These are phyloP conservation scores for Crotalaria pallida DNA, from an alignment of 306 rosid species.

Conservation along the genomic window DNA sequence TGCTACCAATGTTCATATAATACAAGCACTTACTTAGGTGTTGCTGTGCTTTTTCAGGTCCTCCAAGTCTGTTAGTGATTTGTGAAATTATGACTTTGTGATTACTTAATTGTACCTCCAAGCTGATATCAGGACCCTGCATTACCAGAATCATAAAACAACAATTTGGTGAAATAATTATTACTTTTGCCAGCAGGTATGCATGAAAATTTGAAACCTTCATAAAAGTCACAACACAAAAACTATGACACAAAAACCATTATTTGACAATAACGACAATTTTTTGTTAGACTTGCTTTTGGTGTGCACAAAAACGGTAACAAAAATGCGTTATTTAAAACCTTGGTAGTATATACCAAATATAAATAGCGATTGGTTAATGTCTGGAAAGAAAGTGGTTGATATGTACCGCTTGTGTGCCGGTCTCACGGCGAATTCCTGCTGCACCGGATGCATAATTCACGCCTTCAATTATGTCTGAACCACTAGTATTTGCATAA, in stretches of 20 bases:
- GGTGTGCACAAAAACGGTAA: too few species aligned
- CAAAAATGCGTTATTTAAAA: too few species aligned
- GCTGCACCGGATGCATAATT: slow-evolving; percentile 22
- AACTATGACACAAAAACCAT: neutral
- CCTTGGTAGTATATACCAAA: neutral
- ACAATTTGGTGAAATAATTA: neutral
- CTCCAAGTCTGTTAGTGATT: neutral
- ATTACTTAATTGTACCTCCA: slow-evolving; percentile 22
- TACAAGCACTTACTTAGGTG: slow-evolving; percentile 37
- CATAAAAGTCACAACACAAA: neutral
- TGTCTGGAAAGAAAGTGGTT: neutral
- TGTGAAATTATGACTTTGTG: slow-evolving; percentile 10
- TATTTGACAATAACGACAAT: neutral
- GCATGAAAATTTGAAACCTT: neutral
- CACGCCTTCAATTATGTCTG: slow-evolving; percentile 11
- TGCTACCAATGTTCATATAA: slow-evolving; percentile 35
- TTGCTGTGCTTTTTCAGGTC: neutral
- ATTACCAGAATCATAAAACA: neutral
- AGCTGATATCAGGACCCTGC: slow-evolving; percentile 32
- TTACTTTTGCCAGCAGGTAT: neutral
- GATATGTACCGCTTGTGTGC: neutral
- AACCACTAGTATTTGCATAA: slow-evolving; percentile 8
- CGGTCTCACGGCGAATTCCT: slow-evolving; percentile 16
- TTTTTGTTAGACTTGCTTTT: neutral
- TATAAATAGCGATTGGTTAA: neutral